These are phyloP conservation scores for Oxyria digyna DNA, from an alignment of 148 eudicot genomes.

Conservation along the genomic window DNA sequence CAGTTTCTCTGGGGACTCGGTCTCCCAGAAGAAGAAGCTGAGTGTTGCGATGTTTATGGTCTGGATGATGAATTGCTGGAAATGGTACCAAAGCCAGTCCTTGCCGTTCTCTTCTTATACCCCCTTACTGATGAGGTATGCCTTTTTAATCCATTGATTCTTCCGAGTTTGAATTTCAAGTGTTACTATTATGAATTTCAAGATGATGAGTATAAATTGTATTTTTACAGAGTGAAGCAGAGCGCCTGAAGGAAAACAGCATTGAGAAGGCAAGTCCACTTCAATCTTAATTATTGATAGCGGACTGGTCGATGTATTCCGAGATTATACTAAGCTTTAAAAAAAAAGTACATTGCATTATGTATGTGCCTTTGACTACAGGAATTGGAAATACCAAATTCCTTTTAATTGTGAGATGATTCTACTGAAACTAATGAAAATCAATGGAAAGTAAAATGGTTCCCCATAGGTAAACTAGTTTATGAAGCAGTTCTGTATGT, in stretches of 20 bases:
- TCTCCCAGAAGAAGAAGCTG: conserved; percentile 57
- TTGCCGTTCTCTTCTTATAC: conserved; percentile 76
- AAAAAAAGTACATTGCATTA: background rate
- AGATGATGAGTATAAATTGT: background rate
- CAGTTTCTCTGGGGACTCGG: conserved; percentile 96
- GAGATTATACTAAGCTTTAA: no score
- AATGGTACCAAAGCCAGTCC: conserved; percentile 91
- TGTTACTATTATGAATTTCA: background rate
- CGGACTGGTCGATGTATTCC: background rate
- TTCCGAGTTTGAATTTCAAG: background rate
- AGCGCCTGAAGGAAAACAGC: conserved; percentile 58
- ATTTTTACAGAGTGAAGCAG: conserved; percentile 69
- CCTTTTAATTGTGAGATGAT: background rate
- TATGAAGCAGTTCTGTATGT: no score
- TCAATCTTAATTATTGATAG: background rate
- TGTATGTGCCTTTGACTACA: background rate
- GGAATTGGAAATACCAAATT: background rate
- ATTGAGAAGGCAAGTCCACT: conserved; percentile 36
- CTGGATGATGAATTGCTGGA: conserved; percentile 73
- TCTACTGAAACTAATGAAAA: background rate
- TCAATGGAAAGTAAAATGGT: background rate
- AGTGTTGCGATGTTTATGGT: conserved; percentile 92
- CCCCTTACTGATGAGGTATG: conserved; percentile 62
- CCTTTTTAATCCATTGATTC: background rate
- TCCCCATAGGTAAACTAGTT: no score